Conservation (phyloP, 352 stramenopile species). For the Phytophthora tentaculata region DNA sequence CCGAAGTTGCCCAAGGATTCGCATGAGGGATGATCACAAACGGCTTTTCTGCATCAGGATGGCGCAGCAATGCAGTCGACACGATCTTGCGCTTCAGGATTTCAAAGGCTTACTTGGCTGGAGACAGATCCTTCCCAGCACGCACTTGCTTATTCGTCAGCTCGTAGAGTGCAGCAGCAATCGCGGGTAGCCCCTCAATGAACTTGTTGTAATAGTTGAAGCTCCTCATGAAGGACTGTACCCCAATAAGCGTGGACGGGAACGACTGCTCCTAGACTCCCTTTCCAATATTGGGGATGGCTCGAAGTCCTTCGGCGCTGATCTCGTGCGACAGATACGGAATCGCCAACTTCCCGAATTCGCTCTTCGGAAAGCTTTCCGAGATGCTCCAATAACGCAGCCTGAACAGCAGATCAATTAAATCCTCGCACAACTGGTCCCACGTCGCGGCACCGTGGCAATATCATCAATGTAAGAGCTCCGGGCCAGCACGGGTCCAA, state of each 20-base stretch:
- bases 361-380: not conserved
- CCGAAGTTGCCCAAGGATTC: too few relatives aligned
- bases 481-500: not conserved
- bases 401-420: not conserved
- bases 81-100: not conserved
- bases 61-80: not conserved
- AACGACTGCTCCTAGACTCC: not conserved
- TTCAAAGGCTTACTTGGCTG: not conserved
- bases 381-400: not conserved
- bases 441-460: too few relatives aligned
- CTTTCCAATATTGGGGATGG: not conserved
- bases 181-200: not conserved
- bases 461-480: not conserved
- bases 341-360: not conserved
- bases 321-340: not conserved
- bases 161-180: not conserved
- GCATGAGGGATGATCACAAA: not conserved
- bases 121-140: not conserved
- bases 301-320: not conserved
- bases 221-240: not conserved
- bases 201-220: not conserved
- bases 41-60: not conserved
- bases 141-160: not conserved
- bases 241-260: not conserved
- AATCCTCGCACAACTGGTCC: not conserved